Base-by-base conservation (phyloP, 768 basidiomycete genomes). In the Boletus tomentosulus region DNA sequence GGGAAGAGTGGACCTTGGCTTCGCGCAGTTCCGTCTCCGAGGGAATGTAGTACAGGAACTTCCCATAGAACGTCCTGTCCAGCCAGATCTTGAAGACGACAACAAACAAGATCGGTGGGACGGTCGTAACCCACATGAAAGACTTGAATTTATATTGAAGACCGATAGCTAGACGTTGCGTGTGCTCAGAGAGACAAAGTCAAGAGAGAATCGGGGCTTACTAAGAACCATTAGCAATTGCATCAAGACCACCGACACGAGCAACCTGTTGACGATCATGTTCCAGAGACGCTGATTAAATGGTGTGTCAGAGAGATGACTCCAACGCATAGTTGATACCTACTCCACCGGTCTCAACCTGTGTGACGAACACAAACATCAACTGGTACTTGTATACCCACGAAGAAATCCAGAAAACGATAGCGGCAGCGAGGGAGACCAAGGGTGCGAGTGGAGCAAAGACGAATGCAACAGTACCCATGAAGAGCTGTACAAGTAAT, bases 331-430 rank as follows among this genome's bases (percentile, higher is more conserved):
- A 5, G 13, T 25, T 10, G 3, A 24, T 15, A 81, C 89, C 59
- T 69, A 92, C 90, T 31, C 97, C 97, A 54, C 96, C 97, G 48
- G 87, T 91, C 72, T 99, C 97, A 13, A 93, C 89, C 57, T 85
- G 85, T 6, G 93, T 85, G 46, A 92, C 74, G 66, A 81, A 95
- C 53, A 96, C 92, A 69, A 96, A 98, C 85, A 98, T 93, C 47
- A 98, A 76, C 74, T 95, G 89, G 65, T 98, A 98, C 73, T 98
- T 99, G 78, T 95, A 92, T 22, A 92, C 89, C 78, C 84, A 84
- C 6, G 86, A 88, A 57, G 83, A 83, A 63, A 87, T 74, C 90
- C 93, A 98, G 69, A 94, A 89, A 22, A 97, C 92, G 31, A 87
- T 67, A 3, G 86, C 86, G 12, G 85, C 92, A 16, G 89, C 90